These are phyloP conservation scores for Fusarium sp. DNA, from an alignment of 2,329 filamentous ascomycete genomes.

Conservation along the genomic window DNA sequence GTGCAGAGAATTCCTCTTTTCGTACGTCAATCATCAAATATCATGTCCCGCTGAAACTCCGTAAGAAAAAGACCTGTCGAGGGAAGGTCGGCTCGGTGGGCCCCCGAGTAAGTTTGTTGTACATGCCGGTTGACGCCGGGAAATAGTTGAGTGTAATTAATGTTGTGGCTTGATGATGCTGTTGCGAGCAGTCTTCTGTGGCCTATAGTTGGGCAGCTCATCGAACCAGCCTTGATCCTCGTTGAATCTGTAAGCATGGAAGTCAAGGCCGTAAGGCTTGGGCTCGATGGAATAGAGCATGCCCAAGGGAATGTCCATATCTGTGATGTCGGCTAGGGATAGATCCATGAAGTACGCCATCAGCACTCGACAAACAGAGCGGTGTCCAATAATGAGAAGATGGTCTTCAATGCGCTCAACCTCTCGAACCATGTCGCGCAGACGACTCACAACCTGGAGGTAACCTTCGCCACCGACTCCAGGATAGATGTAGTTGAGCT, in stretches of 20 bases:
- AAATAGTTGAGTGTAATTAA: constrained; percentile 2
- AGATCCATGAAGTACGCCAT: constrained; percentile 97
- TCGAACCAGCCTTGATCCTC: constrained; percentile 83
- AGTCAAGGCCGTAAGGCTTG: constrained; percentile 97
- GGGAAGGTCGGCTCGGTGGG: constrained; percentile 19
- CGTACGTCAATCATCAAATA: constrained; percentile 42
- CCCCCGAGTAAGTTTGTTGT: constrained; percentile 35
- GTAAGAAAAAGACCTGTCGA: constrained; percentile 14
- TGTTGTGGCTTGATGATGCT: constrained; percentile 45
- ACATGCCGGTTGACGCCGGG: constrained; percentile 38
- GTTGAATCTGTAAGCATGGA: constrained; percentile 95
- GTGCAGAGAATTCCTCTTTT: constrained; percentile 42
- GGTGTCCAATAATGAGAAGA: constrained; percentile 90
- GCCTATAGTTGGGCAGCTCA: constrained; percentile 85
- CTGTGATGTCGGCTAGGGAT: constrained; percentile 89
- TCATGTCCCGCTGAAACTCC: constrained; percentile 44
- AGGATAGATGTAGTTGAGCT: constrained; percentile 96
- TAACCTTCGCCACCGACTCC: constrained; percentile 97
- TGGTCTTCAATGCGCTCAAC: constrained; percentile 98
- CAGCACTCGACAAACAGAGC: constrained; percentile 90
- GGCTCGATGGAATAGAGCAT: constrained; percentile 96
- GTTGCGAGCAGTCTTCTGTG: constrained; percentile 65
- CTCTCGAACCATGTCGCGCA: constrained; percentile 95
- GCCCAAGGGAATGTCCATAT: constrained; percentile 92
- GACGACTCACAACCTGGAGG: constrained; percentile 94